Base-by-base conservation (phyloP, 1,139 yeast species). In the Scheffersomyces illinoinensis region DNA sequence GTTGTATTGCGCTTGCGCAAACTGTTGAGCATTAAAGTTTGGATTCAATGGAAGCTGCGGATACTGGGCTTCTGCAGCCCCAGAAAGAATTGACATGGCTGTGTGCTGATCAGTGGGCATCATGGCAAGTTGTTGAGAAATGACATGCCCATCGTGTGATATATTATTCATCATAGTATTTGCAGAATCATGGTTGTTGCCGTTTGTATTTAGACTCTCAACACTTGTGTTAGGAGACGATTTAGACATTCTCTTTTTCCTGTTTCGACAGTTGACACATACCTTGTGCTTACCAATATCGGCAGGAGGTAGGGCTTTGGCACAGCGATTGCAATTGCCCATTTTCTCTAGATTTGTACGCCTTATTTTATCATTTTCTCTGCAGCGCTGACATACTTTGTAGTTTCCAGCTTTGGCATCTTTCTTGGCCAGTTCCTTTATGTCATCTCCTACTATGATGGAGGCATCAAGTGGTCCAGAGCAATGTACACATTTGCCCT, bases 401-500 rank as follows among this genome's bases (percentile, higher is more conserved):
- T 76, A 87, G 57, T 76, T 76, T 5, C 80, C 77, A 21, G 61
- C 54, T 61, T 69, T 64, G 61, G 71, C 54, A 71, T 71, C 64
- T 50, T 58, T 58, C 19, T 56, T 56, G 14, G 58, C 57, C 6
- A 58, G 59, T 7, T 57, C 50, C 53, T 59, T 49, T 58, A 65
- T 64, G 50, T 66, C 73, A 48, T 69, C 71, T 43, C 68, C 69
- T 14, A 73, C 69, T 50, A 77, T 73, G 47, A 79, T 78, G 51
- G 79, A 74, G 10, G 78, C 72, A 60, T 85, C 86, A 54, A 86
- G 76, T 3, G 88, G 87, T 0, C 90, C 90, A 2, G 87, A 78
- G 64, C 91, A 87, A 67, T 87, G 91, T 8, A 87, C 89, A 72
- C 91, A 87, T 65, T 82, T 82, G 0, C 91, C 91, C 64, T 81